Evolutionary conservation across 2,329 filamentous ascomycete species (phyloP).

Genomic region (Capronia coronata): DNA sequence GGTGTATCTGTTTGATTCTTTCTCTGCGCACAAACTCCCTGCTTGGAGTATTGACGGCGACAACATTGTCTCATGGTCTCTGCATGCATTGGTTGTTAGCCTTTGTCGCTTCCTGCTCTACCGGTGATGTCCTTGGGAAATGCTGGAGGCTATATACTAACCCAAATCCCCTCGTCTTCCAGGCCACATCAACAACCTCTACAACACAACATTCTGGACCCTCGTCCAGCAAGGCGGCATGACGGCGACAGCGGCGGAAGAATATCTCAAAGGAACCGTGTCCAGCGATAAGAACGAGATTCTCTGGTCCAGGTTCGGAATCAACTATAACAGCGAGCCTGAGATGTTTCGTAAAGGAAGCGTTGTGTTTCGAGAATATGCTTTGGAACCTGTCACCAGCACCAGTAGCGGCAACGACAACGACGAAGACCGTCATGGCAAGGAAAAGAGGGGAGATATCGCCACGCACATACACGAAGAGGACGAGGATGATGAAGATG

Average conservation of each 20-base stretch:
- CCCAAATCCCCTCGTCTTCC: neutral
- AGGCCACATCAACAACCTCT: slow-evolving; percentile 97
- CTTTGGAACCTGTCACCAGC: slow-evolving; percentile 46
- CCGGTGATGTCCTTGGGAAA: no score
- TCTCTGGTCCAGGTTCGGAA: slow-evolving; percentile 75
- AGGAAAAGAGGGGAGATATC: slow-evolving; percentile 42
- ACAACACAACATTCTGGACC: slow-evolving; percentile 95
- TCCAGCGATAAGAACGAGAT: slow-evolving; percentile 94
- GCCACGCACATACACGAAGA: no score
- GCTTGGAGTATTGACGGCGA: no score
- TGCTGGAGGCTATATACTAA: no score
- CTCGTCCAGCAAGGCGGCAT: slow-evolving; percentile 73
- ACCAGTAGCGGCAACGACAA: slow-evolving; percentile 44
- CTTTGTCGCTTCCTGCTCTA: no score
- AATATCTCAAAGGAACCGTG: slow-evolving; percentile 71
- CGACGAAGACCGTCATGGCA: no score
- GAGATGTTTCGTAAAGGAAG: slow-evolving; percentile 93
- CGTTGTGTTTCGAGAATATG: slow-evolving; percentile 78
- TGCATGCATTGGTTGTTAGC: no score
- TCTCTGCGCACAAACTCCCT: no score
- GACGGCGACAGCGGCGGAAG: slow-evolving; percentile 71
- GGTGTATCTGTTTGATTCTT: no score
- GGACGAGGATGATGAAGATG: neutral
- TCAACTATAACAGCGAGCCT: slow-evolving; percentile 96
- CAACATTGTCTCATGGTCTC: no score